A percentile compares a stretch with the other conserved stretches of the same genome.
Evolutionary conservation across 2,329 filamentous ascomycete species (phyloP).

Genomic region (Penicillium paneum): DNA sequence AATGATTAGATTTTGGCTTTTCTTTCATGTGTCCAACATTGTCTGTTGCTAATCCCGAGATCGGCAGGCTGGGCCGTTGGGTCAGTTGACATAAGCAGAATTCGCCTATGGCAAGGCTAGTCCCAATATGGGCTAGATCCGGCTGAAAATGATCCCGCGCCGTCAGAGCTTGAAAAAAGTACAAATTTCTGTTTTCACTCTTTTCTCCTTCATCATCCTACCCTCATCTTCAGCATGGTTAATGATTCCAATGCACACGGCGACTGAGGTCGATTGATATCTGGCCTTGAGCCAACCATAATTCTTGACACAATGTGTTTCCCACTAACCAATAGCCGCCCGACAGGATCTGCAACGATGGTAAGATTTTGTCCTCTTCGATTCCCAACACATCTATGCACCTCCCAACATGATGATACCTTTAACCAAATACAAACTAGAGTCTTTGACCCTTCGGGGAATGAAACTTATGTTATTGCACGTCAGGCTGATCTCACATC

Average conservation of each 20-base stretch:
- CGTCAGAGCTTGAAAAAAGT: constrained; percentile 34
- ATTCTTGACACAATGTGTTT: not conserved
- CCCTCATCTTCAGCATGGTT: constrained; percentile 19
- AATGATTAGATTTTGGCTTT: not conserved
- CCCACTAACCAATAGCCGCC: constrained; percentile 1
- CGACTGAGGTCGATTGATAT: constrained; percentile 3
- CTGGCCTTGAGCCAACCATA: not conserved
- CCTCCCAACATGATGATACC: constrained; percentile 69
- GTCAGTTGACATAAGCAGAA: not conserved
- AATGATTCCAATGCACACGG: constrained; percentile 15
- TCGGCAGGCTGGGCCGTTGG: not conserved
- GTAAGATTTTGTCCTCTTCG: constrained; percentile 26
- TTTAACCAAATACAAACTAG: constrained; percentile 76
- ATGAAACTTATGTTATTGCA: constrained; percentile 79
- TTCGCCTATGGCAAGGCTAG: constrained; percentile 3
- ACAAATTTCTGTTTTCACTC: constrained; percentile 23
- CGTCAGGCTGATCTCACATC: constrained; percentile 81
- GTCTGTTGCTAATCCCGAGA: no score
- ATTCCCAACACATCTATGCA: constrained; percentile 21
- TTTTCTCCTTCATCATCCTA: constrained; percentile 20
- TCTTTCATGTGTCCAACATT: not conserved
- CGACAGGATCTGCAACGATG: constrained; percentile 17
- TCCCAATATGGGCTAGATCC: constrained; percentile 17
- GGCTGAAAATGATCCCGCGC: constrained; percentile 30
- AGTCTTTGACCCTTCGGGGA: constrained; percentile 84